Percentiles rank a stretch among this genome's conserved stretches.
phyloP scores from a whole-genome alignment of 805 yeast genomes.

The Blastobotrys parvus region DNA sequence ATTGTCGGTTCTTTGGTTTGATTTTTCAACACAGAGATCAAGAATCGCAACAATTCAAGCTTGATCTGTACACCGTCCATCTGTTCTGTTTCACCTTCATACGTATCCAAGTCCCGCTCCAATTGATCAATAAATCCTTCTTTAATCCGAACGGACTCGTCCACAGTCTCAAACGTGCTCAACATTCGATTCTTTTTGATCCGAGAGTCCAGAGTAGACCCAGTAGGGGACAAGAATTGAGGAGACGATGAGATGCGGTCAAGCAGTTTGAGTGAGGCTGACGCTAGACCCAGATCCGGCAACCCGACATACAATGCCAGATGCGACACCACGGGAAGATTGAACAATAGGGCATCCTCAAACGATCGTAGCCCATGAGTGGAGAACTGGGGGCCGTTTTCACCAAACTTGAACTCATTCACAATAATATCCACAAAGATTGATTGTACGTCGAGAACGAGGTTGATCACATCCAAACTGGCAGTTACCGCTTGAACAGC shows the following conservation, averaged over 20 bases:
- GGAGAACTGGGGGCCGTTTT: conserved; percentile 30
- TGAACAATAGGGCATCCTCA: conserved; percentile 61
- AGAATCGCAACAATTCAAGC: conserved; percentile 48
- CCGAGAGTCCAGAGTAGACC: conserved; percentile 28
- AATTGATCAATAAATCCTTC: conserved; percentile 65
- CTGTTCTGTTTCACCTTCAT: conserved; percentile 22
- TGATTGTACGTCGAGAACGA: conserved; percentile 37
- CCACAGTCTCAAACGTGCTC: conserved; percentile 63
- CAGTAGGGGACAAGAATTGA: conserved; percentile 33
- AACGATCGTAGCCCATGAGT: conserved; percentile 57
- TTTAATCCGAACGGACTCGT: conserved; percentile 69
- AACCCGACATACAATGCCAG: conserved; percentile 68
- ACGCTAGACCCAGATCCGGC: conserved; percentile 42
- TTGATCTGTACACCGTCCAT: conserved; percentile 37
- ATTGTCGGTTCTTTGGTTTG: conserved; percentile 41
- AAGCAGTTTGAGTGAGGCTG: conserved; percentile 45
- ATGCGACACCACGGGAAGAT: conserved; percentile 65
- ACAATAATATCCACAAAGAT: conserved; percentile 49
- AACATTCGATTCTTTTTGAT: conserved; percentile 50
- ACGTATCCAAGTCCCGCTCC: conserved; percentile 30
- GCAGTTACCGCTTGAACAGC: conserved; percentile 28
- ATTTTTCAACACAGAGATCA: conserved; percentile 39
- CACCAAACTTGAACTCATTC: conserved; percentile 19
- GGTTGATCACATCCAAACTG: conserved; percentile 14
- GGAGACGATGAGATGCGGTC: conserved; percentile 40